Base-by-base conservation (phyloP, 2,329 filamentous ascomycete species). In the Xylariaceae sp. region DNA sequence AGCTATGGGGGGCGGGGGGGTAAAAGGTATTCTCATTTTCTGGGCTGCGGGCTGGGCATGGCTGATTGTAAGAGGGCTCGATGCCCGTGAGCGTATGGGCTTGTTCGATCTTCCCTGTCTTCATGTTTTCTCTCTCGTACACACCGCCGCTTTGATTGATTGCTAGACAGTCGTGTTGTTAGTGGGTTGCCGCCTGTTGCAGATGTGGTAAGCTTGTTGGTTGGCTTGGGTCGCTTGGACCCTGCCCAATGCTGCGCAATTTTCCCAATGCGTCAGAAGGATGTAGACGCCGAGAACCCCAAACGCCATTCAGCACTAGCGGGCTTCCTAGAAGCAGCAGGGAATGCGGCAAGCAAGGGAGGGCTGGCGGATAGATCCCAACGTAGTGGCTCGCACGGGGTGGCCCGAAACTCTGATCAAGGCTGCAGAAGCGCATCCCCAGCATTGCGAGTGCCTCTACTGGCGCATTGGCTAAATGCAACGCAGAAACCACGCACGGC, bases 351-450 rank as follows among this genome's bases (percentile, higher is more conserved):
- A 66, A 65, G 65, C 64, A 65, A 64, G 64, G 59, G 51, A 56
- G 47, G 44, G 50, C 53, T 57, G 55, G 60, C 65, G 64, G 65
- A 68, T 68, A 68, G 65, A 68, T 68, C 65, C 65, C 65, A 68
- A 58, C 64, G 58, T 61, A 55, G 59, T 67, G 65, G 65, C 64
- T 67, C 65, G 55, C 56, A 68, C 64, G 65, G 65, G 65, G 65
- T 66, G 64, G 62, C 65, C 65, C 65, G 65, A 66, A 64, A 64
- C 60, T 63, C 62, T 68, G 65, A 67, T 67, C 60, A 46, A 48
- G 55, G 57, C 57, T 59, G 57, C 57, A 59, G 57, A 59, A 57
- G 57, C 50, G 53, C 46, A 59, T 59, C 57, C 55, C 56, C 36
- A 58, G 36, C 39, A 30, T 35, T 42, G 56, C 46, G 40, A 57